Evolutionary conservation across 2,329 filamentous ascomycete species (phyloP).

Genomic region (Teratosphaeria viscida): DNA sequence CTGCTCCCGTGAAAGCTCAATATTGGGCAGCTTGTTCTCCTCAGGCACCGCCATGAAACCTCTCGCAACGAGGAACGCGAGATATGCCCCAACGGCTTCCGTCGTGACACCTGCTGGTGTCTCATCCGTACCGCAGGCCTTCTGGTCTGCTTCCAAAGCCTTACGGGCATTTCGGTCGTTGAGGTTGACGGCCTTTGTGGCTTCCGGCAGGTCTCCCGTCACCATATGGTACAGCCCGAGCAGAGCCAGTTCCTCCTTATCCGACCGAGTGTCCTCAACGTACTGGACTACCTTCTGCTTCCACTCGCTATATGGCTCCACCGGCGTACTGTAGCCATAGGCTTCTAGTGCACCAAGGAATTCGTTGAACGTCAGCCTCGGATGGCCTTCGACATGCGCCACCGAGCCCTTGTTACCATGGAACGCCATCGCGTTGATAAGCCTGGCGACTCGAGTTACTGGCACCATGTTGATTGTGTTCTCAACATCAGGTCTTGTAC

Average conservation of each 20-base stretch:
- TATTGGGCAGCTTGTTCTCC: constrained; percentile 30
- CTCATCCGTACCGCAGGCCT: constrained; percentile 39
- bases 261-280: constrained; percentile 47
- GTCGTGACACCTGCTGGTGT: constrained; percentile 47
- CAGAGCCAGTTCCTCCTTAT: constrained; percentile 60
- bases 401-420: constrained; percentile 44
- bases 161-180: constrained; percentile 59
- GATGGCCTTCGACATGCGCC: constrained; percentile 69
- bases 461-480: constrained; percentile 89
- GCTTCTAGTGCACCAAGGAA: constrained; percentile 60
- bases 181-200: constrained; percentile 62
- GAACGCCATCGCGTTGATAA: constrained; percentile 65
- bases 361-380: constrained; percentile 65
- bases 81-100: constrained; percentile 53
- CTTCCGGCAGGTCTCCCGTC: constrained; percentile 56
- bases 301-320: constrained; percentile 61
- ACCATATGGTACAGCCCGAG: constrained; percentile 68
- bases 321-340: constrained; percentile 62
- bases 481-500: constrained; percentile 59
- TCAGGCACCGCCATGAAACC: constrained; percentile 49
- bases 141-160: constrained; percentile 54
- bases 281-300: constrained; percentile 56
- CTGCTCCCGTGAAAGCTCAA: constrained; percentile 37
- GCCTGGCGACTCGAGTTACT: constrained; percentile 69
- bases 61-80: constrained; percentile 52